Base-by-base conservation (phyloP, 306 rosid species). In the Hylodesmum podocarpum region DNA sequence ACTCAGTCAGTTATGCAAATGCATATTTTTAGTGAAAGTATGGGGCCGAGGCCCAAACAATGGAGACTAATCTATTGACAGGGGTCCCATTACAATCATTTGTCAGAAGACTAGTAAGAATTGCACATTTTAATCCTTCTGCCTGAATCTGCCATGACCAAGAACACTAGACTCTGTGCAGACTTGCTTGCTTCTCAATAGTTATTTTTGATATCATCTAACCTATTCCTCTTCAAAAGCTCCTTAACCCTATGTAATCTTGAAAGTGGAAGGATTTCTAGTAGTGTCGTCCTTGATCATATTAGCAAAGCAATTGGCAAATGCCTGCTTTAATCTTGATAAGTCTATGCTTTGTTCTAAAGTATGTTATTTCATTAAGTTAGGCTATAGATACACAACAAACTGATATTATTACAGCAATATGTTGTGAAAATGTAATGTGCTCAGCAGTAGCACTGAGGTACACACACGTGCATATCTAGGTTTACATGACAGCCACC, bases 331-430 rank as follows among this genome's bases (percentile, higher is more conserved):
- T 66, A 24, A 43, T 70, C 11, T 3, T 44, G 8, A 82, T 63
- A 51, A 31, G 47, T 71, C 50, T 63, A 40, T 43, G 16, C 67
- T 40, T 65, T 33, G 40, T 47, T 62, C 33, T 3, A 43, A 57
- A 44, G 37, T 40, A 19, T 68, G 43, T 12, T 68, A 9, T 58
- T 0, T 46, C n/a, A 9, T 31, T 25, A 24, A 22, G 46, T 57
- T 46, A 59, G 72, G 64, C 39, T 66, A 24, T 33, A 61, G 67
- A 53, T 82, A 70, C 62, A 51, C 49, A 6, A 12, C 36, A 22
- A 40, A 46, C 44, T 64, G 59, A 7, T 19, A 34, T 25, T 12
- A n/a, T 50, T 66, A 43, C 43, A 64, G 27, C 53, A 77, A 28
- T 50, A 10, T 53, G 40, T 70, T 14, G 39, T 46, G 31, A 44